Conservation (phyloP, 441 rosid species). For the Cnidoscolus chayamansa region DNA sequence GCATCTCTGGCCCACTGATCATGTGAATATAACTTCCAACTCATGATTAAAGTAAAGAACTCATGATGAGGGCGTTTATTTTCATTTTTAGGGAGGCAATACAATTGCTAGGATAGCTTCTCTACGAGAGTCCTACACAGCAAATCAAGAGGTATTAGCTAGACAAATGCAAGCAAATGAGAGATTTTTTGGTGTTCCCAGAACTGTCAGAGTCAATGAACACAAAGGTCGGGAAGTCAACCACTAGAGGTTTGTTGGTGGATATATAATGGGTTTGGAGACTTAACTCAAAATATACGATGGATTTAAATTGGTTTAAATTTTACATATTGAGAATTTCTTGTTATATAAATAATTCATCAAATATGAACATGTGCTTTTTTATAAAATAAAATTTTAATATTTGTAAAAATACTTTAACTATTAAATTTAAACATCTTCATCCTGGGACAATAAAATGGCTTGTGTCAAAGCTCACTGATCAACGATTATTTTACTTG, state of each 20-base stretch:
- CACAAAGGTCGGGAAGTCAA: constrained; percentile 23
- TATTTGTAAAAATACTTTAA: no score
- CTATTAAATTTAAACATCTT: background rate
- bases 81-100: background rate
- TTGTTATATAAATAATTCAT: no score
- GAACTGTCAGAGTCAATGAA: constrained; percentile 15
- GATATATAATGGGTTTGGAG: background rate
- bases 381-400: no score
- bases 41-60: no score
- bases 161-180: constrained; percentile 15
- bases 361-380: no score
- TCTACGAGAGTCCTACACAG: background rate
- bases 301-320: no score
- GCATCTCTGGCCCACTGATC: constrained; percentile 11
- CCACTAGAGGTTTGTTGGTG: constrained; percentile 15
- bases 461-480: background rate
- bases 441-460: background rate
- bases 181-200: background rate
- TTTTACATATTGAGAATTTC: no score
- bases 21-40: background rate
- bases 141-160: background rate
- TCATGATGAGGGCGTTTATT: background rate
- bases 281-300: no score
- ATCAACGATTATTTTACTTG: background rate
- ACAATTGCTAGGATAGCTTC: background rate